Evolutionary conservation across 257 asterid species (phyloP).

Genomic region (Cynanchum wilfordii): DNA sequence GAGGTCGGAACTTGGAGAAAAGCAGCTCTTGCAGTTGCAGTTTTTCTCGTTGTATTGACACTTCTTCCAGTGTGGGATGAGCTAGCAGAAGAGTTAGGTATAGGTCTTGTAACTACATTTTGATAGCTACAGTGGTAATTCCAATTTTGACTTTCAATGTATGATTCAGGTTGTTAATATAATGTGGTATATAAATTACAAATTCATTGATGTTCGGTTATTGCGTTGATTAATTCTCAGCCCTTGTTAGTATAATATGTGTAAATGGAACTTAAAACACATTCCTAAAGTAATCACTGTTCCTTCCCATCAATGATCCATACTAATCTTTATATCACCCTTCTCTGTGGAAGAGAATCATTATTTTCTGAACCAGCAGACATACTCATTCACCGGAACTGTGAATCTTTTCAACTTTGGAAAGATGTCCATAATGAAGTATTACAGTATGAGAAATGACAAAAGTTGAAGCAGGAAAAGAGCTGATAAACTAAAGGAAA

Average conservation of each 20-base stretch:
- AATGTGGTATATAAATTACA: background rate
- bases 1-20: slow-evolving; percentile 90
- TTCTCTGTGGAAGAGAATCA: too few relatives aligned
- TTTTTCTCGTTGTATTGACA: slow-evolving; percentile 61
- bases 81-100: slow-evolving; percentile 90
- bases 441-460: too few relatives aligned
- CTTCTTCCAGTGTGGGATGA: slow-evolving; percentile 98
- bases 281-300: background rate
- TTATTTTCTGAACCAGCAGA: too few relatives aligned
- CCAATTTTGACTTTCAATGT: slow-evolving; percentile 36
- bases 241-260: background rate
- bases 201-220: background rate
- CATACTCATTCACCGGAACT: too few relatives aligned
- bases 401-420: too few relatives aligned
- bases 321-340: too few relatives aligned
- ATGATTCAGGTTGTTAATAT: slow-evolving; percentile 10
- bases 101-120: slow-evolving; percentile 64
- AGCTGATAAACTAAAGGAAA: too few relatives aligned
- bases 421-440: too few relatives aligned
- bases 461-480: too few relatives aligned
- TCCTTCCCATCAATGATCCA: background rate
- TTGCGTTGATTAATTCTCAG: background rate
- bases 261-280: background rate
- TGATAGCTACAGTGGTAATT: slow-evolving; percentile 20
- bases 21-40: slow-evolving; percentile 35